A percentile compares a stretch with the other conserved stretches of the same genome.
phyloP scores from a whole-genome alignment of 176 grass and related monocot species.

The Tillandsia leiboldiana region DNA sequence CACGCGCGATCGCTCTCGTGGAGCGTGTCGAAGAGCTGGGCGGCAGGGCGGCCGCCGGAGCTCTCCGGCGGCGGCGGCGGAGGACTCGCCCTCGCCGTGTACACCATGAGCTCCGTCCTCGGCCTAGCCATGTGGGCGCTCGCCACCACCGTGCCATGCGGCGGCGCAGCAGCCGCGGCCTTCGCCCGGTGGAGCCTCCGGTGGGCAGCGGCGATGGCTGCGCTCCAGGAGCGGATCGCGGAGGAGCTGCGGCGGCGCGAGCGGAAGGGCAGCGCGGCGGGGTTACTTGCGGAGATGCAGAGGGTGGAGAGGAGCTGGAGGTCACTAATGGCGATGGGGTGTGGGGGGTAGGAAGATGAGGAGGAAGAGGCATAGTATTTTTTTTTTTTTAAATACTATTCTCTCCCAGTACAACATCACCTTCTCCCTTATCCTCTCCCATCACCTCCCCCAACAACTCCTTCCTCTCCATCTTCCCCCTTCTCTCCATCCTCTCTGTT shows the following conservation, averaged over 20 bases:
- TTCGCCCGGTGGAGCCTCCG: slow-evolving; percentile 32
- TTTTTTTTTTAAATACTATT: too few relatives aligned
- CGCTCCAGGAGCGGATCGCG: too few relatives aligned
- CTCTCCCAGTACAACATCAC: too few relatives aligned
- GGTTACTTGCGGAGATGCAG: too few relatives aligned
- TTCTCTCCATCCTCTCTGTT: too few relatives aligned
- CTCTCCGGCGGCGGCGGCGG: slow-evolving; percentile 12
- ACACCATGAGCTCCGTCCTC: slow-evolving; percentile 86
- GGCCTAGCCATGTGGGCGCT: slow-evolving; percentile 75
- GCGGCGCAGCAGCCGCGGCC: slow-evolving; percentile 26
- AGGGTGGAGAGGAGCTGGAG: too few relatives aligned
- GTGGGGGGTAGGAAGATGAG: slow-evolving; percentile 37
- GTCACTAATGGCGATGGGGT: slow-evolving; percentile 42
- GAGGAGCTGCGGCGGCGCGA: too few relatives aligned
- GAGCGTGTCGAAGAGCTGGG: slow-evolving; percentile 77
- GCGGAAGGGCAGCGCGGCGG: too few relatives aligned
- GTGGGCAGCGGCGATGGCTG: slow-evolving; percentile 65
- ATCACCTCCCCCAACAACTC: too few relatives aligned
- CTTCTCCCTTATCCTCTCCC: too few relatives aligned
- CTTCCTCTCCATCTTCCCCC: too few relatives aligned
- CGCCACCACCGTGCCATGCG: slow-evolving; percentile 57
- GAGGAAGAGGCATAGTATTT: slow-evolving; percentile 2
- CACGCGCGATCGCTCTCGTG: slow-evolving; percentile 37
- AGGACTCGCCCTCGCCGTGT: slow-evolving; percentile 57
- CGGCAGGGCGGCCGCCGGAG: slow-evolving; percentile 33